Base-by-base conservation (phyloP, 73 alveolate genomes). In the Paramecium tetraurelia region DNA sequence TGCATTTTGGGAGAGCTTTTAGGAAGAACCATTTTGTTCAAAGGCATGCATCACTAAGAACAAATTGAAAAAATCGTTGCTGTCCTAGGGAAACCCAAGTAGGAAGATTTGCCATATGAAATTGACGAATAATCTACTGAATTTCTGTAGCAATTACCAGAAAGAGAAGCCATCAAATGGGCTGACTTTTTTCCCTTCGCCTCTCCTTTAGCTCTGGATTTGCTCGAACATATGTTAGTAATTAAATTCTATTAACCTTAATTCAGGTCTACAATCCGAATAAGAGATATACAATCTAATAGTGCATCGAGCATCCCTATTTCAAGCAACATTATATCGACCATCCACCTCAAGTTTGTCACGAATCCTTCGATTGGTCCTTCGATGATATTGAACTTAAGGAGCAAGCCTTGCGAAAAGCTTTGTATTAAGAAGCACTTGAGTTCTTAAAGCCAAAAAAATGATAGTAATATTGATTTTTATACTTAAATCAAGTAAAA, bases 131-230 rank as follows among this genome's bases (percentile, higher is more conserved):
- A 93, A 40, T 95, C 96, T 9, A 96, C 95, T 92, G 97, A 97
- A 70, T 97, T 87, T 58, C 93, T 98, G 14, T 71, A 93, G 38
- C 71, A 94, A 86, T 80, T 98, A 21, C 97, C 96, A 9, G 95
- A 95, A 72, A 86, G 98, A 80, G 94, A 95, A 75, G 96, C 96
- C 89, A 95, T 95, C 58, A 85, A 96, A 27, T 94, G 95, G 96
- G 93, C 96, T 24, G 95, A 97, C 50, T 93, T 98, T 33, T 98
- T 93, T 88, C 99, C 98, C 12, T 95, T 96, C 70, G 96, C 97
- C 29, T 94, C 95, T 48, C 99, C 99, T 22, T 96, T 96, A 44
- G 99, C 98, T n/a, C 57, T 98, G 11, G 98, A 97, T 89, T 93
- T 97, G 22, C 93, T 97, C n/a, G 96, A 96, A 21, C 94, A 97